These are phyloP conservation scores for Platanus orientalis DNA, from an alignment of 164 flowering plant species.

Conservation along the genomic window DNA sequence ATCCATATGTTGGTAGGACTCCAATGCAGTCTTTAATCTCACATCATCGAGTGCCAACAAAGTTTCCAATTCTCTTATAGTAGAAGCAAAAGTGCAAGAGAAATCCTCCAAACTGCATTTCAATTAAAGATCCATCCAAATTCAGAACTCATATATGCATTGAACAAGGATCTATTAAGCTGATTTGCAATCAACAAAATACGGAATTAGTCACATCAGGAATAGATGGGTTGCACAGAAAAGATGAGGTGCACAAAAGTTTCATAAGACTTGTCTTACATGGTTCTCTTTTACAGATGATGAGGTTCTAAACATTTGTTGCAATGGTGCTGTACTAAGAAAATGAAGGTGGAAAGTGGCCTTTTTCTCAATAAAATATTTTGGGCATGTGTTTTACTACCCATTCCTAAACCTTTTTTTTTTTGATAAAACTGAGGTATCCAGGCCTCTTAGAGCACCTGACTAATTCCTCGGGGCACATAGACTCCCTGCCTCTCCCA, in stretches of 20 bases:
- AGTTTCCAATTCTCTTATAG: slow-evolving; percentile 46
- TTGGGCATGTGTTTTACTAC: too few species aligned
- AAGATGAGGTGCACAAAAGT: not conserved
- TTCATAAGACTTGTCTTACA: not conserved
- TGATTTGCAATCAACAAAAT: not conserved
- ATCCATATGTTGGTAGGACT: slow-evolving; percentile 50
- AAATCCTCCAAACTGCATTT: slow-evolving; percentile 61
- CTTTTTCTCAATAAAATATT: too few species aligned
- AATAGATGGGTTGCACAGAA: not conserved
- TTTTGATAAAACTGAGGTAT: too few species aligned
- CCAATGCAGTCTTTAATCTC: slow-evolving; percentile 35
- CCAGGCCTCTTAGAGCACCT: too few species aligned
- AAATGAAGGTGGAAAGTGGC: too few species aligned
- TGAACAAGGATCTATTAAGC: not conserved
- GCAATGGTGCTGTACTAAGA: too few species aligned
- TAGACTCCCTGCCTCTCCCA: too few species aligned
- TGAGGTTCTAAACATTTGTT: not conserved
- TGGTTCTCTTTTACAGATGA: not conserved
- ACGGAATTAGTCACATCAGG: not conserved
- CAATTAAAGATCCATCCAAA: slow-evolving; percentile 9
- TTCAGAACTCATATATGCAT: not conserved
- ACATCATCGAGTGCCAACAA: slow-evolving; percentile 49
- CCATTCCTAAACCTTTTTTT: too few species aligned
- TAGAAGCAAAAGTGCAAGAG: slow-evolving; percentile 40
- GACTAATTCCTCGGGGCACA: too few species aligned